These are phyloP conservation scores for Geosiphon pyriformis DNA, from an alignment of 192 early-diverging fungal species.

Conservation along the genomic window DNA sequence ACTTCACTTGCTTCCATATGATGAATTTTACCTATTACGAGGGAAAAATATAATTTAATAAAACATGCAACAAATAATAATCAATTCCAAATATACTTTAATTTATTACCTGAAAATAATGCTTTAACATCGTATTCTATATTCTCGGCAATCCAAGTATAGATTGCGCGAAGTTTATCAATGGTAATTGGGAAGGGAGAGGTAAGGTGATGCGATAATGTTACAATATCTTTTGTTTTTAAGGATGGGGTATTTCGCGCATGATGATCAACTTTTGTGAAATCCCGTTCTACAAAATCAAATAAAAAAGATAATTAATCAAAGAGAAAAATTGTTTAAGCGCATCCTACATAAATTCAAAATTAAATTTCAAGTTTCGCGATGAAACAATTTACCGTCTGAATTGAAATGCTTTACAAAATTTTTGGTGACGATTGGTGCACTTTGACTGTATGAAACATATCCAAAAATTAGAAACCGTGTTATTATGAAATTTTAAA, in stretches of 20 bases:
- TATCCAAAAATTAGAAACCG: background rate
- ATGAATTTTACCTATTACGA: background rate
- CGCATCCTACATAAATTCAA: background rate
- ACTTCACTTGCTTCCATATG: conserved; percentile 30
- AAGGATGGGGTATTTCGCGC: conserved; percentile 31
- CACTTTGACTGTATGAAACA: background rate
- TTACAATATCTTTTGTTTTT: conserved; percentile 17
- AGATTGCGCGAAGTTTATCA: conserved; percentile 46
- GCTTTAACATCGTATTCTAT: conserved; percentile 45
- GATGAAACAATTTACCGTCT: background rate
- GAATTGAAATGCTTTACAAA: background rate
- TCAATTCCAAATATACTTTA: too few relatives aligned
- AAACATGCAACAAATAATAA: conserved; percentile 18
- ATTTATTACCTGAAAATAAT: conserved; percentile 34
- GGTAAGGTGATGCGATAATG: conserved; percentile 39
- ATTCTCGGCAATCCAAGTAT: conserved; percentile 50
- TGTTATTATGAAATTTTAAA: background rate
- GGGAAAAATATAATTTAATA: background rate
- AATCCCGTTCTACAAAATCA: conserved; percentile 18
- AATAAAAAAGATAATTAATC: background rate
- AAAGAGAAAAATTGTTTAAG: too few relatives aligned
- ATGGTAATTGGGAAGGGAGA: conserved; percentile 36
- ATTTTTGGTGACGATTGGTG: background rate
- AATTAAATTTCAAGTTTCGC: background rate
- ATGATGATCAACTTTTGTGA: conserved; percentile 36